These are phyloP conservation scores for Achlya hypogyna DNA, from an alignment of 352 stramenopile species.

Conservation along the genomic window DNA sequence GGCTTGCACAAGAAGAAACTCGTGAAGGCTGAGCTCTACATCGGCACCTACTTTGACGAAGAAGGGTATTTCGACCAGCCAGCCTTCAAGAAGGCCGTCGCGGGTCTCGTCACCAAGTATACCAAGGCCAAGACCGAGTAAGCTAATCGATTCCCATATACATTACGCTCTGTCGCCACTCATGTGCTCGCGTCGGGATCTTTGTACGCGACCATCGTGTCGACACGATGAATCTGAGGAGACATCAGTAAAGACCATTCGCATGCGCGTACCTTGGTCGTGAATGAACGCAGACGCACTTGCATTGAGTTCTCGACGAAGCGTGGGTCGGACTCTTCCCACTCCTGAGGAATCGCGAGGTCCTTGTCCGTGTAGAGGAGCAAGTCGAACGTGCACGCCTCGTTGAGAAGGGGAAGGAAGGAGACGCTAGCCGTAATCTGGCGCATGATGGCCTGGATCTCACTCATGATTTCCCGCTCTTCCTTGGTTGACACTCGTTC, in stretches of 20 bases:
- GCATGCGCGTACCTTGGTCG: constrained; percentile 86
- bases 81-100: constrained; percentile 58
- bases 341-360: constrained; percentile 90
- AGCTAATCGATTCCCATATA: constrained; percentile 24
- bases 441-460: constrained; percentile 99
- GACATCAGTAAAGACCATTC: constrained; percentile 23
- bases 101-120: constrained; percentile 46
- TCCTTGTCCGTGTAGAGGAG: constrained; percentile 98
- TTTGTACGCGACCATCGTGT: constrained; percentile 97
- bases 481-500: constrained; percentile 36
- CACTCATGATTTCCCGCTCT: constrained; percentile 93
- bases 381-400: constrained; percentile 98
- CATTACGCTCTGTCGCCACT: constrained; percentile 26
- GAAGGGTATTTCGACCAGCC: constrained; percentile 81
- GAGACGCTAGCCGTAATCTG: constrained; percentile 99
- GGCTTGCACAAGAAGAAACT: constrained; percentile 30
- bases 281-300: constrained; percentile 97
- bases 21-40: constrained; percentile 59
- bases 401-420: constrained; percentile 96
- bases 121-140: constrained; percentile 70
- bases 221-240: constrained; percentile 94
- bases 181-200: constrained; percentile 70
- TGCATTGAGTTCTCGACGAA: constrained; percentile 97
- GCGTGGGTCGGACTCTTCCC: constrained; percentile 97
- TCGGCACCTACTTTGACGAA: constrained; percentile 79